Evolutionary conservation across 2,329 filamentous ascomycete species (phyloP).

Genomic region (Colletotrichum abscissum): DNA sequence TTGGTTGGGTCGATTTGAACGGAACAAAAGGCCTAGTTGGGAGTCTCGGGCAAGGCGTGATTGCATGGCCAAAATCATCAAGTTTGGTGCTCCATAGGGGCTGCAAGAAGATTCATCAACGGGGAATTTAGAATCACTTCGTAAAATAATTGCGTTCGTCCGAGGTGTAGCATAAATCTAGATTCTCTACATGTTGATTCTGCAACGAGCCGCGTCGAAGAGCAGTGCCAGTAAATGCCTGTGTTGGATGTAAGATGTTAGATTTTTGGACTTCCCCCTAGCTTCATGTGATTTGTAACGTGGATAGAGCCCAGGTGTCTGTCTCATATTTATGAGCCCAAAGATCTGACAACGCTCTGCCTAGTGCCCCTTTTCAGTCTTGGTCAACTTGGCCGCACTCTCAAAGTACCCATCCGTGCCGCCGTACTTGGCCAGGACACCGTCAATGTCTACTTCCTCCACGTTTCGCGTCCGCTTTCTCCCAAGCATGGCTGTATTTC

Average conservation of each 20-base stretch:
- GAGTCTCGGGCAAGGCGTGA: neutral
- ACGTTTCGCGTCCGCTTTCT: slow-evolving; percentile 52
- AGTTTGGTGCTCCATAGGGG: neutral
- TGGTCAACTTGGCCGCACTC: slow-evolving; percentile 72
- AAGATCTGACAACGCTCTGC: neutral
- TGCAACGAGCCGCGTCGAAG: no score
- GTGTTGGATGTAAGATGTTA: neutral
- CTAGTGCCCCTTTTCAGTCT: slow-evolving; percentile 54
- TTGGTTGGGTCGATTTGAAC: slow-evolving; percentile 39
- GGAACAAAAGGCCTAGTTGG: no score
- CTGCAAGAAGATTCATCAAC: neutral
- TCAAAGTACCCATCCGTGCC: slow-evolving; percentile 68
- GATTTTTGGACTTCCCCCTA: neutral
- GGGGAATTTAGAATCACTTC: neutral
- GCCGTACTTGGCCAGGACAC: slow-evolving; percentile 62
- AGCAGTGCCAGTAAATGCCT: neutral
- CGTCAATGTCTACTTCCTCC: slow-evolving; percentile 52
- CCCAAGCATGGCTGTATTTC: slow-evolving; percentile 86
- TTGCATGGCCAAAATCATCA: neutral
- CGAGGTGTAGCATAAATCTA: neutral
- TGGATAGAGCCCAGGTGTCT: neutral
- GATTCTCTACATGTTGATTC: neutral
- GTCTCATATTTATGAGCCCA: neutral
- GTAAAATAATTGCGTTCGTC: neutral
- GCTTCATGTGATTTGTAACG: neutral